Conservation (phyloP, 768 basidiomycete species). For the Boletus huronensis region DNA sequence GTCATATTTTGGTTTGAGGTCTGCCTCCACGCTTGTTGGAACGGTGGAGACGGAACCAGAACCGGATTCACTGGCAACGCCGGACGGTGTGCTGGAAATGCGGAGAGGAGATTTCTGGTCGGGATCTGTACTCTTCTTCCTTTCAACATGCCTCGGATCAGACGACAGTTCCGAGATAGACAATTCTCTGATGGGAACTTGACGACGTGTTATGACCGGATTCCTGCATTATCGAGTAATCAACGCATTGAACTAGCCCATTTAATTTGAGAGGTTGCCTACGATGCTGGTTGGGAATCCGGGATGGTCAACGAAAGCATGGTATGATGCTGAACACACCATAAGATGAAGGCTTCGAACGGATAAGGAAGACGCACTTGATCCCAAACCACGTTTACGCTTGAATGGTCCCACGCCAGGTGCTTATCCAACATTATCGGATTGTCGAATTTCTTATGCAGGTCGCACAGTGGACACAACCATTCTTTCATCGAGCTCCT, state of each 20-base stretch:
- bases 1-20: constrained; percentile 22
- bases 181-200: background rate
- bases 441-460: constrained; percentile 42
- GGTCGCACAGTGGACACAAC: constrained; percentile 54
- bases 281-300: constrained; percentile 10
- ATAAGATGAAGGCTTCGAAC: background rate
- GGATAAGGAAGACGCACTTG: constrained; percentile 16
- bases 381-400: constrained; percentile 40
- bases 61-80: constrained; percentile 3
- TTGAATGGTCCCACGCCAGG: constrained; percentile 46
- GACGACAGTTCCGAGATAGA: constrained; percentile 7
- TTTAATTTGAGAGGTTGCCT: background rate
- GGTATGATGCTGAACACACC: constrained; percentile 10
- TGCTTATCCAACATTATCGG: constrained; percentile 46
- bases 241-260: background rate
- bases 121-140: background rate
- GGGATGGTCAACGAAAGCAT: constrained; percentile 18
- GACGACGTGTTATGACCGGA: constrained; percentile 2
- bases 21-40: constrained; percentile 17
- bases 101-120: constrained; percentile 5
- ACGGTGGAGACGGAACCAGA: constrained; percentile 1
- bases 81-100: constrained; percentile 14
- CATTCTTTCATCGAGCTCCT: constrained; percentile 35
- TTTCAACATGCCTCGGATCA: background rate
- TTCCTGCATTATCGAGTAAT: background rate